Percentiles rank a stretch among this genome's conserved stretches.
Conservation (phyloP, 305 asterid species). For the Coffea humblotiana region DNA sequence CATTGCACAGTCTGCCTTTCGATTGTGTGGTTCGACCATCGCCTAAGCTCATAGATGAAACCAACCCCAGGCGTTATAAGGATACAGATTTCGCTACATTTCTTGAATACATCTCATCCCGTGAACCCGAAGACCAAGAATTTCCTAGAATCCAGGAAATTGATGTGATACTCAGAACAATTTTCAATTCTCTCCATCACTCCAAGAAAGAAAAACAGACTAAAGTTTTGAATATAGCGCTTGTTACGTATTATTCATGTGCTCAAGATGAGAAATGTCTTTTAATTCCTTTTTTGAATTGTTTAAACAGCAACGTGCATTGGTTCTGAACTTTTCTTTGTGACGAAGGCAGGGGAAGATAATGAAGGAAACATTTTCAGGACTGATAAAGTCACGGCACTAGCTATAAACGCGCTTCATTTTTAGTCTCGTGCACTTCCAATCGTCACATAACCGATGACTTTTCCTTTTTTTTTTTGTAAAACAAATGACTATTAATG, state of each 20-base stretch:
- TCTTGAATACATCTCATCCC: conserved; percentile 28
- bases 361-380: no score
- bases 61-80: conserved; percentile 35
- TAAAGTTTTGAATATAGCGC: neutral
- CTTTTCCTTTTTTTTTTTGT: no score
- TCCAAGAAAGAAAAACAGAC: neutral
- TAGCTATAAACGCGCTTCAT: no score
- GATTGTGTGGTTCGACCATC: conserved; percentile 24
- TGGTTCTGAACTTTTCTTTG: neutral
- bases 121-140: conserved; percentile 36
- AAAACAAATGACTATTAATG: no score
- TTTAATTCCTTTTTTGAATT: no score
- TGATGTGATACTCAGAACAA: neutral
- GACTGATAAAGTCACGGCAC: no score
- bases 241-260: neutral
- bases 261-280: neutral
- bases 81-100: conserved; percentile 39
- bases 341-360: no score
- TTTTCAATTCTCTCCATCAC: neutral
- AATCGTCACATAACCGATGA: no score
- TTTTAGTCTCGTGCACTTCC: no score
- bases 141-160: conserved; percentile 38
- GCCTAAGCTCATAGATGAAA: conserved; percentile 26
- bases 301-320: neutral
- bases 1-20: conserved; percentile 37